Evolutionary conservation across 1,284 basidiomycete species (phyloP).

Genomic region (Cutaneotrichosporon sp.): DNA sequence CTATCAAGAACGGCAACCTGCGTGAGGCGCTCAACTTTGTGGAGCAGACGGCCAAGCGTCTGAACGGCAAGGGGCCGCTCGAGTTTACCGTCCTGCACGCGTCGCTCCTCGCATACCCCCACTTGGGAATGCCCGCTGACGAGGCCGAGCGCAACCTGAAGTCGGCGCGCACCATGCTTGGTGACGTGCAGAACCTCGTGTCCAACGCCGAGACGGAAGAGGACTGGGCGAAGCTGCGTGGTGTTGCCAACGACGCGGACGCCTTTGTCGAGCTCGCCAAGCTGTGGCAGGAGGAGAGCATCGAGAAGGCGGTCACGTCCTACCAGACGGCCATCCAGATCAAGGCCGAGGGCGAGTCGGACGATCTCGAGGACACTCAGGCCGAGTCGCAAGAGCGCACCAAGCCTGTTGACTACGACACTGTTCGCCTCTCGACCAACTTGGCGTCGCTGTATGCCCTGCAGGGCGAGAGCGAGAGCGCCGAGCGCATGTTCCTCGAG

Average conservation of each 20-base stretch:
- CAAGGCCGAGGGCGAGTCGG: conserved; percentile 50
- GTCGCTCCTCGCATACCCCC: conserved; percentile 74
- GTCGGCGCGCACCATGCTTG: conserved; percentile 77
- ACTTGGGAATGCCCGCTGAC: conserved; percentile 71
- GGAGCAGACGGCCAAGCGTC: conserved; percentile 63
- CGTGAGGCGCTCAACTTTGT: conserved; percentile 67
- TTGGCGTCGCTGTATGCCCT: conserved; percentile 74
- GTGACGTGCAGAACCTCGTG: conserved; percentile 69
- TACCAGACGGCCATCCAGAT: conserved; percentile 66
- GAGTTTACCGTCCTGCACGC: conserved; percentile 89
- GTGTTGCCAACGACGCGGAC: conserved; percentile 72
- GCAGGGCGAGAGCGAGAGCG: conserved; percentile 60
- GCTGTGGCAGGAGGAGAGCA: conserved; percentile 78
- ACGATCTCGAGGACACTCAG: conserved; percentile 11
- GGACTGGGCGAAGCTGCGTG: conserved; percentile 57
- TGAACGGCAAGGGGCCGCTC: conserved; percentile 54
- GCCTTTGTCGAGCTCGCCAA: conserved; percentile 83
- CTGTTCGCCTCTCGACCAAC: conserved; percentile 70
- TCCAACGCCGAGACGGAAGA: conserved; percentile 53
- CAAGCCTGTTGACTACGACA: conserved; percentile 33
- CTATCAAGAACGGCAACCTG: conserved; percentile 75
- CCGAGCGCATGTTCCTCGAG: conserved; percentile 58
- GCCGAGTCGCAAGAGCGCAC: conserved; percentile 15
- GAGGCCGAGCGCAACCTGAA: conserved; percentile 71
- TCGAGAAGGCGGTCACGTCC: conserved; percentile 70